Evolutionary conservation across 306 rosid genomes (phyloP).

Genomic region (Cicer cuneatum): DNA sequence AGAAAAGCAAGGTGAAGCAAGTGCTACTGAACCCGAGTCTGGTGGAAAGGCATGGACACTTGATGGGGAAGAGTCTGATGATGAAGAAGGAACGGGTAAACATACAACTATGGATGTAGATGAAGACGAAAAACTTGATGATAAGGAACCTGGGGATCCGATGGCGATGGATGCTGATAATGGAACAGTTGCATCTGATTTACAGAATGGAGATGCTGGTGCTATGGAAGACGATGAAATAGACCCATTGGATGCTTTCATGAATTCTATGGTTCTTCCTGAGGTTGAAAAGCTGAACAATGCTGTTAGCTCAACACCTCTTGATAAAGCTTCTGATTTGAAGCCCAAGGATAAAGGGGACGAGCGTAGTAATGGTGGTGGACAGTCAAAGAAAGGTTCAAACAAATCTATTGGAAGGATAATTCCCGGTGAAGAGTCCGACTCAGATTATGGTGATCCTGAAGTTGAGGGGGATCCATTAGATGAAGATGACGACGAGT

Average conservation of each 20-base stretch:
- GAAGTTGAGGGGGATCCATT: slow-evolving; percentile 64
- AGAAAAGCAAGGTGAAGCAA: slow-evolving; percentile 70
- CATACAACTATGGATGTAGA: slow-evolving; percentile 64
- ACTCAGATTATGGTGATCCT: slow-evolving; percentile 76
- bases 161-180: slow-evolving; percentile 50
- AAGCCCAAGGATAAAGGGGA: slow-evolving; percentile 58
- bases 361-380: slow-evolving; percentile 53
- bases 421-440: slow-evolving; percentile 95
- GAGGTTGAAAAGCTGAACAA: slow-evolving; percentile 81
- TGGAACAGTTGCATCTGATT: slow-evolving; percentile 52
- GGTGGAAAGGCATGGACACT: slow-evolving; percentile 92
- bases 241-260: slow-evolving; percentile 94
- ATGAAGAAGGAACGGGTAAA: slow-evolving; percentile 65
- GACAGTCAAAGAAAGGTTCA: slow-evolving; percentile 59
- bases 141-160: slow-evolving; percentile 49
- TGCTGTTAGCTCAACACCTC: slow-evolving; percentile 47
- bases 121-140: slow-evolving; percentile 55
- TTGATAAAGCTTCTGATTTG: slow-evolving; percentile 49
- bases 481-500: slow-evolving; percentile 93
- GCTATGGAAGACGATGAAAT: slow-evolving; percentile 67
- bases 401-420: slow-evolving; percentile 85
- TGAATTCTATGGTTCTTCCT: slow-evolving; percentile 88
- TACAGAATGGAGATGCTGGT: slow-evolving; percentile 51
- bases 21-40: slow-evolving; percentile 64
- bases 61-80: slow-evolving; percentile 96